Percentiles rank a stretch among this genome's conserved stretches.
These are phyloP conservation scores for Globisporangium recalcitrans DNA, from an alignment of 352 stramenopile species.

Conservation along the genomic window DNA sequence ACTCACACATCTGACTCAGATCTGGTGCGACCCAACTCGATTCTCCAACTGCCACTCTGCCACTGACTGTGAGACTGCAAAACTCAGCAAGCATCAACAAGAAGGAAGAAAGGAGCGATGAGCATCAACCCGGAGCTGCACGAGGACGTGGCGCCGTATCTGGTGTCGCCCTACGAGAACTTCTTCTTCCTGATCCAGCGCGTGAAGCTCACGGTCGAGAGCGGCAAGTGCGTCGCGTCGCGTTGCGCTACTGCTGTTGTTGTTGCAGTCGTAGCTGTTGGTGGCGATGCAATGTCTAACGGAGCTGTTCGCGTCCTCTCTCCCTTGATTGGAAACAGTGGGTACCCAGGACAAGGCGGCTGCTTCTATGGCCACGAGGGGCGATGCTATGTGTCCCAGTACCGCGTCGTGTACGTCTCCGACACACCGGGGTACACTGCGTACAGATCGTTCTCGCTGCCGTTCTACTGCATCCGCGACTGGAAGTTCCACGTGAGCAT, in stretches of 20 bases:
- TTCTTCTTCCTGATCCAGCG: slow-evolving; percentile 74
- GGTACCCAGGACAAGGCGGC: slow-evolving; percentile 74
- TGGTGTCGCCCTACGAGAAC: slow-evolving; percentile 74
- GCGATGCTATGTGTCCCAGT: slow-evolving; percentile 72
- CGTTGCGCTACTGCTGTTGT: neutral
- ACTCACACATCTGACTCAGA: neutral
- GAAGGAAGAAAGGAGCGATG: slow-evolving; percentile 25
- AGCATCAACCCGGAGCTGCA: slow-evolving; percentile 77
- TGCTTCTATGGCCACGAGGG: slow-evolving; percentile 75
- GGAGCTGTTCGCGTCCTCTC: neutral
- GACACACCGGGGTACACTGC: slow-evolving; percentile 27
- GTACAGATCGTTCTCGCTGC: slow-evolving; percentile 72
- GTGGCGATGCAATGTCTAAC: too few relatives aligned
- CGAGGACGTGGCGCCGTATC: slow-evolving; percentile 48
- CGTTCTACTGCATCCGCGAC: slow-evolving; percentile 71
- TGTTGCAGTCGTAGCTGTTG: too few relatives aligned
- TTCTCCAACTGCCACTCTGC: neutral
- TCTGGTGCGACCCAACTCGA: neutral
- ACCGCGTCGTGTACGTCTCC: slow-evolving; percentile 67
- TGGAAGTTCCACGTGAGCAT: slow-evolving; percentile 60
- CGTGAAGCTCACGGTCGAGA: slow-evolving; percentile 73
- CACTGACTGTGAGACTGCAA: too few relatives aligned
- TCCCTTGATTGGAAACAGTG: slow-evolving; percentile 24
- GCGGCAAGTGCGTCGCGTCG: slow-evolving; percentile 57
- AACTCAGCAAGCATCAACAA: too few relatives aligned